These are phyloP conservation scores for Sporothrix mexicana DNA, from an alignment of 2,329 filamentous ascomycete species.

Conservation along the genomic window DNA sequence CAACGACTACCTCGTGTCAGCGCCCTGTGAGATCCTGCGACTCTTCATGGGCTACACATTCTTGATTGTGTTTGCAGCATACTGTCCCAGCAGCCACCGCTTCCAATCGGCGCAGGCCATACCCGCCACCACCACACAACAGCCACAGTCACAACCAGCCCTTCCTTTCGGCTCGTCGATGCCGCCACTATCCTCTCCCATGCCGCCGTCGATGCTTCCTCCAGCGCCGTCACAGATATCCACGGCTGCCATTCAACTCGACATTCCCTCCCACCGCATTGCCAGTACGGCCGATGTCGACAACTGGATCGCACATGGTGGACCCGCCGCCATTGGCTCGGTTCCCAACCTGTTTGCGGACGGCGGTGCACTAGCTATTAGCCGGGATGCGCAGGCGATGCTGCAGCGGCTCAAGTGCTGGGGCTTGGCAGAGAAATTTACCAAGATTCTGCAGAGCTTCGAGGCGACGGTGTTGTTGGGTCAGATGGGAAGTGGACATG, in stretches of 20 bases:
- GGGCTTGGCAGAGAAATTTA: slow-evolving; percentile 44
- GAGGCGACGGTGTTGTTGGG: slow-evolving; percentile 28
- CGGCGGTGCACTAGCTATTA: slow-evolving; percentile 37
- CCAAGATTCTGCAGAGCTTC: slow-evolving; percentile 40
- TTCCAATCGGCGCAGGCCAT: neutral
- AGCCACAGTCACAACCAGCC: neutral
- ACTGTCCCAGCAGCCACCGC: slow-evolving; percentile 37
- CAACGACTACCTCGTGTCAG: slow-evolving; percentile 42
- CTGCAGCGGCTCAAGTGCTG: slow-evolving; percentile 40
- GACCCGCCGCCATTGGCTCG: slow-evolving; percentile 40
- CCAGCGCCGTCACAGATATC: neutral
- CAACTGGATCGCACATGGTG: slow-evolving; percentile 41
- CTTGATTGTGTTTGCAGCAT: slow-evolving; percentile 41
- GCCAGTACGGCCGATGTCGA: slow-evolving; percentile 32
- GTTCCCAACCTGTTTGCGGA: slow-evolving; percentile 38
- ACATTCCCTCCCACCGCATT: slow-evolving; percentile 36
- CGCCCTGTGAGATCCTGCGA: slow-evolving; percentile 44
- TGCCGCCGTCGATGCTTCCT: neutral
- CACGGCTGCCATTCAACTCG: slow-evolving; percentile 36
- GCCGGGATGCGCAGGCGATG: slow-evolving; percentile 40
- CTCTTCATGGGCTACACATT: slow-evolving; percentile 45
- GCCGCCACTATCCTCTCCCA: neutral
- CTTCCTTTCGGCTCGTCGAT: neutral
- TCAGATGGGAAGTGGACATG: neutral
- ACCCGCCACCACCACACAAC: neutral